These are phyloP conservation scores for Boletus insuetus DNA, from an alignment of 768 basidiomycete species.

Conservation along the genomic window DNA sequence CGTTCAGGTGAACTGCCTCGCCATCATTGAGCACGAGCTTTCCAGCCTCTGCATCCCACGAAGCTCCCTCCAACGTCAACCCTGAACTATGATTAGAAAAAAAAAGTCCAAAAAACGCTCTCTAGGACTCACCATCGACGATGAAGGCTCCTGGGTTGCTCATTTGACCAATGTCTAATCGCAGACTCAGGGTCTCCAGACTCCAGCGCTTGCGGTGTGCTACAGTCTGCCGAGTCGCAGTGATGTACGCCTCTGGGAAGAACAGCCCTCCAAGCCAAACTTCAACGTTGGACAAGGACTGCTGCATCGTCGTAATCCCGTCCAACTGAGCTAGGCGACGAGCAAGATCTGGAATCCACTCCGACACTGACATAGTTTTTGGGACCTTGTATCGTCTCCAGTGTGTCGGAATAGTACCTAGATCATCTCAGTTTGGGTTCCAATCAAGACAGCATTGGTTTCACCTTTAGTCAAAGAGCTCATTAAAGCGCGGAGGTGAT, in stretches of 20 bases:
- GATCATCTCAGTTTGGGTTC: constrained; percentile 10
- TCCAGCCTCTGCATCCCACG: constrained; percentile 55
- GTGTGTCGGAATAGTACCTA: constrained; percentile 84
- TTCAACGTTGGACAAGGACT: constrained; percentile 65
- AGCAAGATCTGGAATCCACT: constrained; percentile 82
- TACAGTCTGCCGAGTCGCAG: constrained; percentile 93
- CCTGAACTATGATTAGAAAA: constrained; percentile 45
- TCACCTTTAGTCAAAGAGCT: constrained; percentile 85
- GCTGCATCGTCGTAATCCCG: constrained; percentile 48
- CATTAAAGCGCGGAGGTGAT: constrained; percentile 90
- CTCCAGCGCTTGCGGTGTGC: constrained; percentile 93
- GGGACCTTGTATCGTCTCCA: constrained; percentile 91
- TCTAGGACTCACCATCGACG: constrained; percentile 70
- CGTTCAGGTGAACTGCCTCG: constrained; percentile 68
- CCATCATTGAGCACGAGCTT: constrained; percentile 83
- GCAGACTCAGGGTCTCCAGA: constrained; percentile 79
- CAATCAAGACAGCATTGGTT: constrained; percentile 6
- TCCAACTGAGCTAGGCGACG: constrained; percentile 84
- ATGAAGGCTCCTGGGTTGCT: constrained; percentile 79
- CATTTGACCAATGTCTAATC: constrained; percentile 78
- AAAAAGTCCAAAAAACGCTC: not conserved
- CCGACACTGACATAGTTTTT: constrained; percentile 75
- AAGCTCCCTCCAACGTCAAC: constrained; percentile 82
- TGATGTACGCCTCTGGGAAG: constrained; percentile 95
- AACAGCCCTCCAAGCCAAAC: constrained; percentile 95